phyloP scores from a whole-genome alignment of 2,329 filamentous ascomycete genomes.

The Periconia digitata region DNA sequence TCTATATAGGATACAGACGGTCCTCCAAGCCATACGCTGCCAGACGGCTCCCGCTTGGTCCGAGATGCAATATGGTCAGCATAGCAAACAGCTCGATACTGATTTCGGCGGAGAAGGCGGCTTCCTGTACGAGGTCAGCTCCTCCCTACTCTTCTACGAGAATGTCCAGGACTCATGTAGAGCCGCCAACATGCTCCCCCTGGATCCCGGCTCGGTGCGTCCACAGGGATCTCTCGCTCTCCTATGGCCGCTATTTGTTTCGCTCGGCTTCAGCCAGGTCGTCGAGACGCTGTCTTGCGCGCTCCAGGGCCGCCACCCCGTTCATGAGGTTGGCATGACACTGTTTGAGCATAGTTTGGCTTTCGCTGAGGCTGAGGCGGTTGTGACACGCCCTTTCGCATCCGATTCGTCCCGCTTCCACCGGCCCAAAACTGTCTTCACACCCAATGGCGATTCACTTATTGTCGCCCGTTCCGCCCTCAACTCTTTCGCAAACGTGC shows the following conservation, averaged over 20 bases:
- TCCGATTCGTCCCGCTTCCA: constrained; percentile 63
- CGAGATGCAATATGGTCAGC: constrained; percentile 49
- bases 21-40: constrained; percentile 87
- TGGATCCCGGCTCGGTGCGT: constrained; percentile 54
- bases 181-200: constrained; percentile 69
- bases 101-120: constrained; percentile 62
- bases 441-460: constrained; percentile 50
- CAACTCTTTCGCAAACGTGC: constrained; percentile 79
- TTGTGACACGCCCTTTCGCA: constrained; percentile 77
- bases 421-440: constrained; percentile 39
- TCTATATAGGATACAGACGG: constrained; percentile 62
- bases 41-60: constrained; percentile 66
- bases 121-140: constrained; percentile 72
- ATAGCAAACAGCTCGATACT: constrained; percentile 45
- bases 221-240: constrained; percentile 76
- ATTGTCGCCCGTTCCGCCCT: constrained; percentile 60
- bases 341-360: constrained; percentile 94
- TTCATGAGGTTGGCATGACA: constrained; percentile 92
- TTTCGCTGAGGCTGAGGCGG: constrained; percentile 91
- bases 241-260: constrained; percentile 74
- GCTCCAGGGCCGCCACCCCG: constrained; percentile 76
- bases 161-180: constrained; percentile 74
- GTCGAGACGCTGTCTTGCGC: constrained; percentile 86
- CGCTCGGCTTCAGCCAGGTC: constrained; percentile 74
- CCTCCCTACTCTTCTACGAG: constrained; percentile 70